These are phyloP conservation scores for Phytophthora colocasiae DNA, from an alignment of 352 stramenopile species.

Conservation along the genomic window DNA sequence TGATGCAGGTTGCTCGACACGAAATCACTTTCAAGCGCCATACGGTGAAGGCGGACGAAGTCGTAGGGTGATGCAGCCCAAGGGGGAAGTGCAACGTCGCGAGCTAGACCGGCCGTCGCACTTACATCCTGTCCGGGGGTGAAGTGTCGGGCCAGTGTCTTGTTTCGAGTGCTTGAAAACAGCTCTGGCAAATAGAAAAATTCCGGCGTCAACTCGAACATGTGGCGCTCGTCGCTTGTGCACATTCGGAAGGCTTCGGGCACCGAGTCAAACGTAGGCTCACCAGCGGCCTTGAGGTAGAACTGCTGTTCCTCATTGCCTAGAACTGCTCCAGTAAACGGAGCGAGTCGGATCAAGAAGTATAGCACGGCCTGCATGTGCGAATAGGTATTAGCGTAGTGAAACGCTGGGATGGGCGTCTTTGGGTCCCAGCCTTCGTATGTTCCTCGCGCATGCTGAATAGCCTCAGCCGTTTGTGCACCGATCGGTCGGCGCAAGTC, in stretches of 20 bases:
- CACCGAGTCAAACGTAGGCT: conserved; percentile 72
- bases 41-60: conserved; percentile 96
- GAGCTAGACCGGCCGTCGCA: conserved; percentile 58
- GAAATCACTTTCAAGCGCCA: conserved; percentile 98
- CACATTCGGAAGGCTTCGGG: conserved; percentile 61
- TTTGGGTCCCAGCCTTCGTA: conserved; percentile 56
- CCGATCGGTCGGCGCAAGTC: conserved; percentile 98
- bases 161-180: conserved; percentile 73
- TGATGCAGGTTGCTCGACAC: conserved; percentile 97
- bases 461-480: conserved; percentile 69
- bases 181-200: conserved; percentile 86
- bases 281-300: conserved; percentile 38
- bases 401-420: conserved; percentile 68
- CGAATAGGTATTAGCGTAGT: conserved; percentile 78
- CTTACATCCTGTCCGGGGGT: conserved; percentile 49
- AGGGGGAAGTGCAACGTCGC: conserved; percentile 93
- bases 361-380: conserved; percentile 79
- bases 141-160: conserved; percentile 54
- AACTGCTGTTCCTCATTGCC: conserved; percentile 46
- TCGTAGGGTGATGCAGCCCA: conserved; percentile 96
- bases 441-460: conserved; percentile 52
- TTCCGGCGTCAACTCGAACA: conserved; percentile 81
- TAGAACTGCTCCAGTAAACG: conserved; percentile 65
- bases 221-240: conserved; percentile 61
- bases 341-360: conserved; percentile 74